These are phyloP conservation scores for Colletotrichum endophyticum DNA, from an alignment of 2,329 filamentous ascomycete genomes.

Conservation along the genomic window DNA sequence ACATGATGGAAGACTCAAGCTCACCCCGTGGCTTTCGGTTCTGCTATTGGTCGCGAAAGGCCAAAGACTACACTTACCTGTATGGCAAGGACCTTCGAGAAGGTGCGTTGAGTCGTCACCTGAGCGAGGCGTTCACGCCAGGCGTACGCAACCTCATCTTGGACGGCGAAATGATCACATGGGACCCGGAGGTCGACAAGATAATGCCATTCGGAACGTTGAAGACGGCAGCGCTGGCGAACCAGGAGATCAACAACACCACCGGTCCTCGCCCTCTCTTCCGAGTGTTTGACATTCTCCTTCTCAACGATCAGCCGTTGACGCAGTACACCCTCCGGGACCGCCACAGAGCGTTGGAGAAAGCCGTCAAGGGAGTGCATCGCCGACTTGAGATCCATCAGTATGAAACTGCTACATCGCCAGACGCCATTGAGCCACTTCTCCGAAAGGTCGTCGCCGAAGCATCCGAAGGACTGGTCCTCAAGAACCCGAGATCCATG, in stretches of 20 bases:
- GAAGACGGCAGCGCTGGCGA: constrained; percentile 85
- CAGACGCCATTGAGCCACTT: constrained; percentile 77
- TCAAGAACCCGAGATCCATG: constrained; percentile 89
- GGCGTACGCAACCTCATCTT: constrained; percentile 87
- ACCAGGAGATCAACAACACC: constrained; percentile 72
- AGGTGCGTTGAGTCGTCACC: constrained; percentile 81
- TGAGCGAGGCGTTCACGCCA: constrained; percentile 76
- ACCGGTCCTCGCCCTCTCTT: constrained; percentile 77
- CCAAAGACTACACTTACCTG: constrained; percentile 94
- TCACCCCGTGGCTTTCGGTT: constrained; percentile 76
- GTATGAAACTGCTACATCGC: constrained; percentile 68
- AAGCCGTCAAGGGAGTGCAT: constrained; percentile 71
- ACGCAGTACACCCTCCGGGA: constrained; percentile 85
- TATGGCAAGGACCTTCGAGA: constrained; percentile 83
- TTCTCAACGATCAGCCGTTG: constrained; percentile 80
- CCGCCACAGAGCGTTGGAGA: constrained; percentile 75
- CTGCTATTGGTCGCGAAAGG: constrained; percentile 92
- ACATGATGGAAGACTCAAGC: constrained; percentile 77
- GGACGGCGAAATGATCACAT: constrained; percentile 98
- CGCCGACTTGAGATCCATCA: constrained; percentile 84
- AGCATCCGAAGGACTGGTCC: constrained; percentile 85
- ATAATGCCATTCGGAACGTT: constrained; percentile 91
- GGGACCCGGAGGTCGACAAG: constrained; percentile 85
- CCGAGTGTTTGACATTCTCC: constrained; percentile 89
- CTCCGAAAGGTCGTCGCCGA: constrained; percentile 85